Evolutionary conservation across 2,329 filamentous ascomycete genomes (phyloP).

Genomic region (Plectosphaerella sp.): DNA sequence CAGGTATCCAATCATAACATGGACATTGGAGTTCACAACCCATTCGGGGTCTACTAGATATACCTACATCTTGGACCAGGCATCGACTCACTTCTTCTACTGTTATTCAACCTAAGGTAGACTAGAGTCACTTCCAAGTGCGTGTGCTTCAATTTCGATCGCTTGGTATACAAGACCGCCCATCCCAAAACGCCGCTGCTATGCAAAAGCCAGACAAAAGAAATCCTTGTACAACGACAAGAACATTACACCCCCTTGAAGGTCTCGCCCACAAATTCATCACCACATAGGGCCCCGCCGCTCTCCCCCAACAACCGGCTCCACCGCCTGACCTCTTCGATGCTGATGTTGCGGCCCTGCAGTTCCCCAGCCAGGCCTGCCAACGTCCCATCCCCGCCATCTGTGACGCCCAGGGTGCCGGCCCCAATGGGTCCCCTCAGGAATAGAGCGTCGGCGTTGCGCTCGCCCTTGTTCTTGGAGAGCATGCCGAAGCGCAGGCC

Average conservation of each 20-base stretch:
- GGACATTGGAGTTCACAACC: no score
- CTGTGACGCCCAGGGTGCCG: not conserved
- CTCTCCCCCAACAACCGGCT: conserved; percentile 14
- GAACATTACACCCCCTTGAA: conserved; percentile 8
- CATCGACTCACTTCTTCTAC: no score
- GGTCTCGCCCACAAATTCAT: conserved; percentile 9
- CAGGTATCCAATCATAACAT: no score
- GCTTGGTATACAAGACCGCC: no score
- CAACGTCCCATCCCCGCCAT: not conserved
- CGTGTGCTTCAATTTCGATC: no score
- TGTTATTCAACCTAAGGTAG: no score
- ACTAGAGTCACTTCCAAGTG: no score
- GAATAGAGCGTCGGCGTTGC: not conserved
- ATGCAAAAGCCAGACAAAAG: no score
- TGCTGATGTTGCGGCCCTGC: conserved; percentile 8
- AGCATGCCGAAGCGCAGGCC: conserved; percentile 79
- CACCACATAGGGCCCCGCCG: conserved; percentile 8
- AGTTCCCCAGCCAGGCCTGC: conserved; percentile 11
- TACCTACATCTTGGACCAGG: no score
- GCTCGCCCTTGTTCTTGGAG: conserved; percentile 26
- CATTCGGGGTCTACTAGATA: no score
- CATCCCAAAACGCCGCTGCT: no score
- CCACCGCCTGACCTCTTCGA: conserved; percentile 16
- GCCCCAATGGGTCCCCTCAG: not conserved
- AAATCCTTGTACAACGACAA: no score